Evolutionary conservation across 2,329 filamentous ascomycete genomes (phyloP), one percentile per base, ranked within the genome.

Genomic region (Paracamarosporium sp.): DNA sequence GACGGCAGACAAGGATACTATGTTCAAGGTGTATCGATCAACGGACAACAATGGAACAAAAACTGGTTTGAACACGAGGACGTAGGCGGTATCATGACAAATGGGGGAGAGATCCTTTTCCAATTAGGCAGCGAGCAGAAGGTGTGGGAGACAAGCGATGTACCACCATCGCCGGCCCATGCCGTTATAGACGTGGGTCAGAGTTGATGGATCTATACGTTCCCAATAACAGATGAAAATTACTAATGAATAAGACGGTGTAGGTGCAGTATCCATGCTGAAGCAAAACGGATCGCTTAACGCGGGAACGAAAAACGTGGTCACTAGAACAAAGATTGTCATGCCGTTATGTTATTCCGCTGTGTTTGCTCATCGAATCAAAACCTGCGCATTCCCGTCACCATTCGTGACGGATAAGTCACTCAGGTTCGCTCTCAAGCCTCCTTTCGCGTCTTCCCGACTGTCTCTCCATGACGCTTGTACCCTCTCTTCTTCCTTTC

Each of bases 31-130:
- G 73, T 87, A 1, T 81, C 73, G 53, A 80, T 86, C 35, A 86
- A 87, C 56, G 84, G 82, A 0, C 56, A 82, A 52, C 2, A 55
- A 0, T 86, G 84, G 85, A 64, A 74, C 0, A 81, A 78, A 72
- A 86, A 83, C 53, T 86, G 85, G 85, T 77, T 87, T 17, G 77
- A 80, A 54, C 83, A 86, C 66, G 77, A 80, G 1, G 82, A 86
- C 65, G 68, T 59, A 0, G 71, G 66, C 1, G 70, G 67, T 0
- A 70, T 75, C 22, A 75, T 76, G 72, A 67, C 55, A 1, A 44
- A 71, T 6, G 74, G 74, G 1, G 75, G 74, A 4, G 72, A 75
- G 50, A 74, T 77, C 43, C 5, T 70, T 24, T 77, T 77, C 24
- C 55, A 25, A 9, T 54, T 77, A 3, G 72, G 74, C 1, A 50